Evolutionary conservation across 1,284 basidiomycete species (phyloP).

Genomic region (Porodaedalea pini): DNA sequence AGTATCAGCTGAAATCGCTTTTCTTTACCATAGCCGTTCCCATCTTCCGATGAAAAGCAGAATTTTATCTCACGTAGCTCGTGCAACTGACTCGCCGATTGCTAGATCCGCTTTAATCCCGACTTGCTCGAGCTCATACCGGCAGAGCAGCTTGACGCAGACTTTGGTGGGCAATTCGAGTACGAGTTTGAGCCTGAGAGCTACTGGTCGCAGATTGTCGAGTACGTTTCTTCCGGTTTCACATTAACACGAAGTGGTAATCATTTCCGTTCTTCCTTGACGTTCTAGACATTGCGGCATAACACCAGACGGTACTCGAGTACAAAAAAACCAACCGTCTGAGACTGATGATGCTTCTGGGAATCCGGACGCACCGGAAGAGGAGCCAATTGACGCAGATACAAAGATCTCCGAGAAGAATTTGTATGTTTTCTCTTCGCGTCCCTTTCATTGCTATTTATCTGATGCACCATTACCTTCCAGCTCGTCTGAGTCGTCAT

Average conservation of each 20-base stretch:
- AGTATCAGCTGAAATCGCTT: slow-evolving; percentile 23
- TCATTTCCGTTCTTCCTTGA: slow-evolving; percentile 9
- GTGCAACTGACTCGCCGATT: not conserved
- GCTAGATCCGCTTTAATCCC: slow-evolving; percentile 85
- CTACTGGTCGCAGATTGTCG: slow-evolving; percentile 77
- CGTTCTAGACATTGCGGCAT: slow-evolving; percentile 52
- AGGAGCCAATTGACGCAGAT: not conserved
- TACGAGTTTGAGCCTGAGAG: slow-evolving; percentile 73
- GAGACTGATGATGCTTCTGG: not conserved
- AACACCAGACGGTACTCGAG: slow-evolving; percentile 47
- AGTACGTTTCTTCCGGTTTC: slow-evolving; percentile 41
- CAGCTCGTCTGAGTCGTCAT: slow-evolving; percentile 1
- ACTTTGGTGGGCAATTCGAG: slow-evolving; percentile 77
- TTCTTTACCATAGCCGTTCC: no score
- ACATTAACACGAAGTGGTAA: not conserved
- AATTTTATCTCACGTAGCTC: not conserved
- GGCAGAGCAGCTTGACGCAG: slow-evolving; percentile 71
- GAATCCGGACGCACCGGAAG: not conserved
- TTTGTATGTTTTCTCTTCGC: not conserved
- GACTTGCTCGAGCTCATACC: slow-evolving; percentile 75
- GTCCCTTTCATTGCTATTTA: not conserved
- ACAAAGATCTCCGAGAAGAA: not conserved
- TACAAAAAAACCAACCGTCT: not conserved
- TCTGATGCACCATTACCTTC: not conserved
- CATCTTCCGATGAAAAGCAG: no score